Conservation (phyloP, 306 rosid genomes). For the Cicer judaicum region DNA sequence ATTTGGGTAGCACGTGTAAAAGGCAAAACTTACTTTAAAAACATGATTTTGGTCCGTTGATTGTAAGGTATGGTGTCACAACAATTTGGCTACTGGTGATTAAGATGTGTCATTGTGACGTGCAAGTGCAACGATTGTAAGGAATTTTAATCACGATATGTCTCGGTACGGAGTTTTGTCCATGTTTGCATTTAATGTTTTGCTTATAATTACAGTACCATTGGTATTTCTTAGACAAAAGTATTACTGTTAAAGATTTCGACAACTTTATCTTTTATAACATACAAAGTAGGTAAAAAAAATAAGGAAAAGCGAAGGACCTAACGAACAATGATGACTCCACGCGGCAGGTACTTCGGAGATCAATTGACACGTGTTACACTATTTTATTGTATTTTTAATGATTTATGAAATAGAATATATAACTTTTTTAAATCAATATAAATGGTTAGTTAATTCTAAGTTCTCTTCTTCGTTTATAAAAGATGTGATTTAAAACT, state of each 20-base stretch:
- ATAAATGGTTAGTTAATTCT: too few relatives aligned
- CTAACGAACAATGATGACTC: background rate
- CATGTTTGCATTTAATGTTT: background rate
- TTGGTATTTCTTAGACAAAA: background rate
- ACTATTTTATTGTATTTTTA: too few relatives aligned
- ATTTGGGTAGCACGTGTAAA: slow-evolving; percentile 14
- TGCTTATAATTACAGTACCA: background rate
- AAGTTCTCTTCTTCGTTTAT: too few relatives aligned
- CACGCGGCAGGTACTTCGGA: too few relatives aligned
- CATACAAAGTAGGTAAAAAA: background rate
- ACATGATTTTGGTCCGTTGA: slow-evolving; percentile 14
- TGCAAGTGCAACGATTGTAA: background rate
- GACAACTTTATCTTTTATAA: background rate
- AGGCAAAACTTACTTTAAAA: slow-evolving; percentile 2
- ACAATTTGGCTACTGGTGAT: slow-evolving; percentile 5
- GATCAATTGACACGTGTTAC: too few relatives aligned
- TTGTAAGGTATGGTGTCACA: background rate
- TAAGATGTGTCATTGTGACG: slow-evolving; percentile 19
- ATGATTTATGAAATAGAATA: too few relatives aligned
- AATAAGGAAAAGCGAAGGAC: background rate
- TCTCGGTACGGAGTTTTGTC: background rate
- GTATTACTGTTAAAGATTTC: background rate
- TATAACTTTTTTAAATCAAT: too few relatives aligned
- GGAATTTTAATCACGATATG: background rate
- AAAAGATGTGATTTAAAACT: too few relatives aligned